Evolutionary conservation across 441 rosid genomes (phyloP).

Genomic region (Pelargonium myrrhifolium): DNA sequence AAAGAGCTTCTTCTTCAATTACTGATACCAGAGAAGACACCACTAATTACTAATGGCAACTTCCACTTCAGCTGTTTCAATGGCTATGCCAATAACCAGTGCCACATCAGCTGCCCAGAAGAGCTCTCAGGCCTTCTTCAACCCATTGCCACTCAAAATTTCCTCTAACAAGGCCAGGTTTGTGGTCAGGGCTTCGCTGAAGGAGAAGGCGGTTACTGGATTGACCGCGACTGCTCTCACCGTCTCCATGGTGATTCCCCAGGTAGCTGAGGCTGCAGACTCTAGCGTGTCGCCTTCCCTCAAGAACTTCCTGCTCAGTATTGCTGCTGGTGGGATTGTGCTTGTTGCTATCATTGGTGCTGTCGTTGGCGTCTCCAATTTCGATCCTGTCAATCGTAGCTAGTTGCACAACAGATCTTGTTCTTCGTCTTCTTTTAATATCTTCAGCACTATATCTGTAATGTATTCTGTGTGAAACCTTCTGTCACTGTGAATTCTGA

Average conservation of each 20-base stretch:
- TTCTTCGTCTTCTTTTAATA: too few species aligned
- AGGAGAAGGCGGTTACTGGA: slow-evolving; percentile 60
- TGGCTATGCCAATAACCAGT: slow-evolving; percentile 42
- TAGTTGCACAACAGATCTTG: slow-evolving; percentile 17
- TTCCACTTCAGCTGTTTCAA: slow-evolving; percentile 58
- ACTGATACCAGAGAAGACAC: background rate
- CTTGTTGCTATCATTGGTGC: slow-evolving; percentile 53
- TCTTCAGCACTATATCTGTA: too few species aligned
- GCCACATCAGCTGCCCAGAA: slow-evolving; percentile 29
- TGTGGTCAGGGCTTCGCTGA: slow-evolving; percentile 56
- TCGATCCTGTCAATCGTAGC: slow-evolving; percentile 80
- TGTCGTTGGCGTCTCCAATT: slow-evolving; percentile 67
- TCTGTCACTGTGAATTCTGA: too few species aligned
- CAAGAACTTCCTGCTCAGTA: slow-evolving; percentile 85
- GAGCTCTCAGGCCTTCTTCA: slow-evolving; percentile 35
- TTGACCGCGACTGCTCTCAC: slow-evolving; percentile 64
- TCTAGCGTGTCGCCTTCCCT: slow-evolving; percentile 59
- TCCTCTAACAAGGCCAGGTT: slow-evolving; percentile 30
- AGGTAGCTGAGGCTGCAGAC: slow-evolving; percentile 69
- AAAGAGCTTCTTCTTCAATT: background rate
- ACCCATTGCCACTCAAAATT: slow-evolving; percentile 42
- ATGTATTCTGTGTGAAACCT: too few species aligned
- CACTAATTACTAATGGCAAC: slow-evolving; percentile 35
- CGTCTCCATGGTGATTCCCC: slow-evolving; percentile 67
- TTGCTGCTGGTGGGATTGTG: slow-evolving; percentile 69